Percentiles rank a stretch among this genome's conserved stretches.
phyloP scores from a whole-genome alignment of 441 rosid genomes.

The Caryocar brasiliense region DNA sequence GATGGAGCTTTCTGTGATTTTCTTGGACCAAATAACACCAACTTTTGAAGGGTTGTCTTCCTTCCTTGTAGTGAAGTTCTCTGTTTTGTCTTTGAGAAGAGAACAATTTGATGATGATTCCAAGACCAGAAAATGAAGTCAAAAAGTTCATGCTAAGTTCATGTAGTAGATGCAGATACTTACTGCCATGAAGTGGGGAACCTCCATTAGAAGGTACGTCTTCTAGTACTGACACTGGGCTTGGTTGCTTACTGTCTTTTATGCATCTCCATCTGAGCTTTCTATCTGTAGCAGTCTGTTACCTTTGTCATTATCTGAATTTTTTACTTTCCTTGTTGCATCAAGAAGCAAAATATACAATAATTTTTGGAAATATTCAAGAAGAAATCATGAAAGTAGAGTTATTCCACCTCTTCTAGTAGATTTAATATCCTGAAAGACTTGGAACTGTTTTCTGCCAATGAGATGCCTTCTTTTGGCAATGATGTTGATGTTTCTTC shows the following conservation, averaged over 20 bases:
- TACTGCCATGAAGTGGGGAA: conserved; percentile 8
- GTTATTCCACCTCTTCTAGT: conserved; percentile 19
- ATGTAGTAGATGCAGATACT: conserved; percentile 5
- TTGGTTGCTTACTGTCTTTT: conserved; percentile 18
- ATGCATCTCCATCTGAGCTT: conserved; percentile 12
- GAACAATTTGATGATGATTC: background rate
- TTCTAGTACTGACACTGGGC: conserved; percentile 21
- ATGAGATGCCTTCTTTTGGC: background rate
- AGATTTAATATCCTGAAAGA: conserved; percentile 1
- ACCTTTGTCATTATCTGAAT: conserved; percentile 8
- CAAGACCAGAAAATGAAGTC: background rate
- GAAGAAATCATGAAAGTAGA: background rate
- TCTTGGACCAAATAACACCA: conserved; percentile 4
- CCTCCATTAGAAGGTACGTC: conserved; percentile 10
- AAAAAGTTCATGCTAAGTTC: background rate
- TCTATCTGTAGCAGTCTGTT: conserved; percentile 29
- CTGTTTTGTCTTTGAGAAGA: conserved; percentile 4
- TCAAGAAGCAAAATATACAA: background rate
- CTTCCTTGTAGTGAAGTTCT: background rate
- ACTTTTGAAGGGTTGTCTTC: conserved; percentile 10
- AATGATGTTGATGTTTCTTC: conserved; percentile 25
- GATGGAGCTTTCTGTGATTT: conserved; percentile 25
- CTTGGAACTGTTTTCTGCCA: background rate
- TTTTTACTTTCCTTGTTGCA: background rate
- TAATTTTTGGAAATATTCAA: background rate